Evolutionary conservation across 2,329 filamentous ascomycete species (phyloP).

Genomic region (Aspergillus ustus): DNA sequence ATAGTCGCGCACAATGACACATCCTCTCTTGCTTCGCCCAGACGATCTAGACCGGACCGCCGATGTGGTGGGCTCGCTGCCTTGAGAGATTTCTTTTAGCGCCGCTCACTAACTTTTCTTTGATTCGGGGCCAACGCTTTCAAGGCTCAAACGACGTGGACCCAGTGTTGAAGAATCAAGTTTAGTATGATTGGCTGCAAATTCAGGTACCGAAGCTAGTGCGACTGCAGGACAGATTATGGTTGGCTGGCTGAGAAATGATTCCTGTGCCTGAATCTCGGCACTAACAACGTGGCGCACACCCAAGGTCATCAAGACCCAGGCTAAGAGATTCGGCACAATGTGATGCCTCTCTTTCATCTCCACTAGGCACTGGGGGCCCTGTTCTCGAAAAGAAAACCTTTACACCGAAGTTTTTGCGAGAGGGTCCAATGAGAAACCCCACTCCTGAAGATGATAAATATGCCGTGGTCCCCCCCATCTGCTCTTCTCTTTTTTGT

Average conservation of each 20-base stretch:
- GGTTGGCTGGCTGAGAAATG: slow-evolving; percentile 2
- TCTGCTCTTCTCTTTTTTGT: neutral
- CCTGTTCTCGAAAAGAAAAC: slow-evolving; percentile 5
- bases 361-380: neutral
- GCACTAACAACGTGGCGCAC: slow-evolving; percentile 10
- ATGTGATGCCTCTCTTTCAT: slow-evolving; percentile 14
- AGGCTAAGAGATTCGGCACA: slow-evolving; percentile 1
- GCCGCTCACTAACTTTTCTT: neutral
- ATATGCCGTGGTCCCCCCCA: slow-evolving; percentile 3
- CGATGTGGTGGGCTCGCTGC: neutral
- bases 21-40: slow-evolving; percentile 1
- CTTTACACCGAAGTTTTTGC: neutral
- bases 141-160: slow-evolving; percentile 7
- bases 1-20: slow-evolving; percentile 1
- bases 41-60: slow-evolving; percentile 6
- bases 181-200: neutral
- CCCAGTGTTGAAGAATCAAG: neutral
- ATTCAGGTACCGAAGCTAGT: slow-evolving; percentile 8
- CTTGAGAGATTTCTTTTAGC: slow-evolving; percentile 14
- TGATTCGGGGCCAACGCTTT: slow-evolving; percentile 8
- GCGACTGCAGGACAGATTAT: neutral
- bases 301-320: neutral
- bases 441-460: slow-evolving; percentile 7
- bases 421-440: neutral
- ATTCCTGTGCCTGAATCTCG: slow-evolving; percentile 9